Base-by-base conservation (phyloP, 805 yeast genomes). In the Saccharomycopsis sp. region DNA sequence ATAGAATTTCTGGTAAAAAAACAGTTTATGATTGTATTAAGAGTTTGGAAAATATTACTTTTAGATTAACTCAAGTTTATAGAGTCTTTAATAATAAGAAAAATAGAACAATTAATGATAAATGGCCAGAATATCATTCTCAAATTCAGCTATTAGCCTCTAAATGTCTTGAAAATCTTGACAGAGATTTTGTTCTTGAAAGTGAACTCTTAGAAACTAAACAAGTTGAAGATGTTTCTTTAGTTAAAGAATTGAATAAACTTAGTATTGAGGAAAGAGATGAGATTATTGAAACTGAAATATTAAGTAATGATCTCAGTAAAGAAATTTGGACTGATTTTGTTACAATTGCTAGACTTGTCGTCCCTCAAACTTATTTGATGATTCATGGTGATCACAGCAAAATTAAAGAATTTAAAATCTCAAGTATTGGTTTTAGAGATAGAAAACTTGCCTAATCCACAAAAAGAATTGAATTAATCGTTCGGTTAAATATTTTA, bases 151-250 rank as follows among this genome's bases (percentile, higher is more conserved):
- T 5, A 9, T 14, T 34, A 6, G 15, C 6, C 2, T 6, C 2
- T 6, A 13, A 34, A 25, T 8, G 5, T 34, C n/a, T 21, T n/a
- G 20, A 12, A 8, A 34, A 19, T 21, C n/a, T 10, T 25, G 27
- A 21, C 19, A 21, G 36, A 15, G 29, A 34, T 34, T 34, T 34
- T 19, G 15, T 34, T 20, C 12, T 34, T 2, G 36, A 34, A 14
- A 20, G 21, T 34, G 36, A 34, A 25, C 5, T 34, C 9, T 26
- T 20, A 2, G 13, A 14, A 20, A 14, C n/a, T 14, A 28, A 34
- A 5, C 12, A 10, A 9, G n/a, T 34, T 13, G 14, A 19, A 18
- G 36, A 34, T 5, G 2, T 34, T 21, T 13, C 18, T 9, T n/a
- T 34, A 8, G 15, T 34, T 13, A 5, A 13, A 15, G 14, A 34